Conservation (phyloP, 1,284 basidiomycete species). For the Sporisorium exsertum region DNA sequence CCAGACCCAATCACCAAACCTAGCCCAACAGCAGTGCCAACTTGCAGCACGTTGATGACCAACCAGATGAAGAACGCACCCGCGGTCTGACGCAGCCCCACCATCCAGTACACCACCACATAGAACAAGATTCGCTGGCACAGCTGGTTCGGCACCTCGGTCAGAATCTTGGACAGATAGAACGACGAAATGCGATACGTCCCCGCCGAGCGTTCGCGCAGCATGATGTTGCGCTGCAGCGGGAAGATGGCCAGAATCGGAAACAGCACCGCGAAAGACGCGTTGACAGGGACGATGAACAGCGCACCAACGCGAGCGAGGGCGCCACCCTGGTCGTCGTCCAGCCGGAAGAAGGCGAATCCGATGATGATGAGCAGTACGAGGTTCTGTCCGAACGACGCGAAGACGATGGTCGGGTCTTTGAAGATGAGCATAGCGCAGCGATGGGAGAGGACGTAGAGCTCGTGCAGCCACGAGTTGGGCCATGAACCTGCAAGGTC, state of each 20-base stretch:
- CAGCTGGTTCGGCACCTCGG: conserved; percentile 53
- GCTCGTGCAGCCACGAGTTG: conserved; percentile 48
- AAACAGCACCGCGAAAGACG: conserved; percentile 43
- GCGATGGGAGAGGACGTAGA: conserved; percentile 44
- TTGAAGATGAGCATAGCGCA: conserved; percentile 47
- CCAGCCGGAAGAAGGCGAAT: conserved; percentile 54
- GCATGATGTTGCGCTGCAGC: conserved; percentile 50
- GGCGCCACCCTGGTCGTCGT: conserved; percentile 41
- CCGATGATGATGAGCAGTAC: conserved; percentile 53
- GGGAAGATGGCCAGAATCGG: conserved; percentile 56
- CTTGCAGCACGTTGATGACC: conserved; percentile 47
- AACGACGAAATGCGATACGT: conserved; percentile 52
- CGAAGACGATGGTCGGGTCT: conserved; percentile 47
- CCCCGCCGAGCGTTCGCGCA: conserved; percentile 50
- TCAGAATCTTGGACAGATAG: conserved; percentile 49
- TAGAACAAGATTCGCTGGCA: conserved; percentile 41
- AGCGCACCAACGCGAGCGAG: conserved; percentile 52
- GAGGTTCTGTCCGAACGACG: conserved; percentile 43
- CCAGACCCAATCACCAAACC: conserved; percentile 51
- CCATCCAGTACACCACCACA: conserved; percentile 49
- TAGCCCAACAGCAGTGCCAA: conserved; percentile 31
- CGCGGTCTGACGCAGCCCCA: conserved; percentile 39
- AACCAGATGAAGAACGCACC: conserved; percentile 53
- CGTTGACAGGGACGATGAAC: conserved; percentile 56
- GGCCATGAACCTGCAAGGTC: conserved; percentile 44